These are phyloP conservation scores for Cicer cuneatum DNA, from an alignment of 306 rosid genomes.

Conservation along the genomic window DNA sequence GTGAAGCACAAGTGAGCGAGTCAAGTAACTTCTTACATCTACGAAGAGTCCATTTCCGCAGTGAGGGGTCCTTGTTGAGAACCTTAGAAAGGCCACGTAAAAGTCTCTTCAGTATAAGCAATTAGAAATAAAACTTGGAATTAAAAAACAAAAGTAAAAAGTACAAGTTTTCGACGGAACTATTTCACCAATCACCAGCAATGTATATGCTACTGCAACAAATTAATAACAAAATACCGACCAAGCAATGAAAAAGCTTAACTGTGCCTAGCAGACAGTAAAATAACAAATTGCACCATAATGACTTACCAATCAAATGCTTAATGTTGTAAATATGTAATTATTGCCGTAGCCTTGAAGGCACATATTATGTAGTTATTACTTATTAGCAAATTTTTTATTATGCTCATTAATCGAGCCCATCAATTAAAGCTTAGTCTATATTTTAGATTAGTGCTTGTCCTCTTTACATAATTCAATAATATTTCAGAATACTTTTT, in stretches of 20 bases:
- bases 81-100: slow-evolving; percentile 57
- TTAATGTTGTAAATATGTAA: no score
- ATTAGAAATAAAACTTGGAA: slow-evolving; percentile 20
- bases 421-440: neutral
- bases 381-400: slow-evolving; percentile 4
- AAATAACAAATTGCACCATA: neutral
- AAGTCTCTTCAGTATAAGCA: slow-evolving; percentile 25
- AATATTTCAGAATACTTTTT: slow-evolving; percentile 15
- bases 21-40: slow-evolving; percentile 65
- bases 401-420: neutral
- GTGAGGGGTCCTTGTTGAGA: slow-evolving; percentile 64
- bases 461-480: neutral
- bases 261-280: slow-evolving; percentile 1
- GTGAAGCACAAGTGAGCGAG: slow-evolving; percentile 49
- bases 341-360: neutral
- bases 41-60: slow-evolving; percentile 68
- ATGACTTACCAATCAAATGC: no score
- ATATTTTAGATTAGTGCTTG: neutral
- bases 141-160: slow-evolving; percentile 32
- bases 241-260: slow-evolving; percentile 19
- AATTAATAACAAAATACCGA: slow-evolving; percentile 21
- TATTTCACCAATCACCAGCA: slow-evolving; percentile 27
- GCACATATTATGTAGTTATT: neutral
- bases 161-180: slow-evolving; percentile 8
- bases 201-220: slow-evolving; percentile 12